A percentile compares a stretch with the other conserved stretches of the same genome.
These are phyloP conservation scores for Epichloe gansuensis DNA, from an alignment of 2,329 filamentous ascomycete genomes.

Conservation along the genomic window DNA sequence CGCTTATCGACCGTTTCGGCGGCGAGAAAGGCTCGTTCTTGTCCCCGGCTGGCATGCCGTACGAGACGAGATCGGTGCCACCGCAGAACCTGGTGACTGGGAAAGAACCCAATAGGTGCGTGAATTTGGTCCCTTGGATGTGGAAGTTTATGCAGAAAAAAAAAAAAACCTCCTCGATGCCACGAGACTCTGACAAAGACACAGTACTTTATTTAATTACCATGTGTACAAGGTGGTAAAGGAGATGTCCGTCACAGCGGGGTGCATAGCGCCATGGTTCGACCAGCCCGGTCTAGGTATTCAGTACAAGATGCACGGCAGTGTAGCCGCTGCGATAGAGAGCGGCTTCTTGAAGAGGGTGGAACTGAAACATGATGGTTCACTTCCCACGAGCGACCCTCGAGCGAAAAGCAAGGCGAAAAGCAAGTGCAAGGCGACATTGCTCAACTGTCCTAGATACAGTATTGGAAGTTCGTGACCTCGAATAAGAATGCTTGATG, in stretches of 20 bases:
- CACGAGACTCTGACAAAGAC: not conserved
- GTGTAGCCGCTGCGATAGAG: not conserved
- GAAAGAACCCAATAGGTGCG: not conserved
- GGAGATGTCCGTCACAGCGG: not conserved
- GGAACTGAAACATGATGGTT: not conserved
- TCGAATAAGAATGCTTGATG: no score
- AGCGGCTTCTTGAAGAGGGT: not conserved
- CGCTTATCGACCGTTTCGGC: not conserved
- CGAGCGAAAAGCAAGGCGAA: not conserved
- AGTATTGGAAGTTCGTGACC: not conserved
- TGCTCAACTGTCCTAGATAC: not conserved
- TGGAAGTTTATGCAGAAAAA: not conserved
- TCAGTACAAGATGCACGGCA: not conserved
- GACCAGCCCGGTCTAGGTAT: not conserved
- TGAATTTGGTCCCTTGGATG: not conserved
- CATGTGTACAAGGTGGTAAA: not conserved
- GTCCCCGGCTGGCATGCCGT: not conserved
- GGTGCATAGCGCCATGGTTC: constrained; percentile 1
- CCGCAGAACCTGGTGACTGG: not conserved
- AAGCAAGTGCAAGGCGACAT: not conserved
- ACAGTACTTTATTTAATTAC: not conserved
- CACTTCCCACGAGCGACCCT: not conserved
- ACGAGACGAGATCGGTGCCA: not conserved
- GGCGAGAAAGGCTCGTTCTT: not conserved
- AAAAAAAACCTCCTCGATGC: no score